phyloP scores from a whole-genome alignment of 2,329 filamentous ascomycete species.

The Botryosphaeria agaves region DNA sequence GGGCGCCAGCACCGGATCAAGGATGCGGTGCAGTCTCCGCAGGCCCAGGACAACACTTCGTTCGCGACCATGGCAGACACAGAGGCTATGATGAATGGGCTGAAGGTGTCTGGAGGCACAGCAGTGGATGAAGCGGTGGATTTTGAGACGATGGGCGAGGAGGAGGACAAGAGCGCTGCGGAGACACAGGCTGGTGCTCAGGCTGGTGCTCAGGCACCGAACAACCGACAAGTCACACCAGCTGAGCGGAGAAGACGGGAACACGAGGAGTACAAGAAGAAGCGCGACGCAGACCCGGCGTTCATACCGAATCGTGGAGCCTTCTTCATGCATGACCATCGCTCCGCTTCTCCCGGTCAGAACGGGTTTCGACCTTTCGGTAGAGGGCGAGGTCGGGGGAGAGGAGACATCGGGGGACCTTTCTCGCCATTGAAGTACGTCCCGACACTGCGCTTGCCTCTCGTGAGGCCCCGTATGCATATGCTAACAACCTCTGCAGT shows the following conservation, averaged over 20 bases:
- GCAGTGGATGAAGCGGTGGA: conserved; percentile 28
- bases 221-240: conserved; percentile 30
- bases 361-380: conserved; percentile 63
- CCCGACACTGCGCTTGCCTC: neutral
- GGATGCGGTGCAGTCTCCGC: conserved; percentile 11
- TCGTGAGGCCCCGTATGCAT: neutral
- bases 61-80: conserved; percentile 36
- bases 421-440: conserved; percentile 45
- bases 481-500: conserved; percentile 2
- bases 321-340: conserved; percentile 95
- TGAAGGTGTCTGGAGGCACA: conserved; percentile 27
- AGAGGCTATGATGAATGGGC: conserved; percentile 42
- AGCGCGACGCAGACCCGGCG: conserved; percentile 73
- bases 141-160: conserved; percentile 28
- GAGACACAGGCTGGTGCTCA: neutral
- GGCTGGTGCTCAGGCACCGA: neutral
- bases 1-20: conserved; percentile 10
- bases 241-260: conserved; percentile 63
- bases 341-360: conserved; percentile 56
- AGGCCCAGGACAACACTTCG: conserved; percentile 13
- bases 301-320: conserved; percentile 89
- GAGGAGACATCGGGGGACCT: conserved; percentile 38
- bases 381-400: conserved; percentile 45
- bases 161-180: conserved; percentile 3
- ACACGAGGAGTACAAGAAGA: conserved; percentile 79